These are phyloP conservation scores for Apiotrichum siamense DNA, from an alignment of 1,284 basidiomycete genomes.

Conservation along the genomic window DNA sequence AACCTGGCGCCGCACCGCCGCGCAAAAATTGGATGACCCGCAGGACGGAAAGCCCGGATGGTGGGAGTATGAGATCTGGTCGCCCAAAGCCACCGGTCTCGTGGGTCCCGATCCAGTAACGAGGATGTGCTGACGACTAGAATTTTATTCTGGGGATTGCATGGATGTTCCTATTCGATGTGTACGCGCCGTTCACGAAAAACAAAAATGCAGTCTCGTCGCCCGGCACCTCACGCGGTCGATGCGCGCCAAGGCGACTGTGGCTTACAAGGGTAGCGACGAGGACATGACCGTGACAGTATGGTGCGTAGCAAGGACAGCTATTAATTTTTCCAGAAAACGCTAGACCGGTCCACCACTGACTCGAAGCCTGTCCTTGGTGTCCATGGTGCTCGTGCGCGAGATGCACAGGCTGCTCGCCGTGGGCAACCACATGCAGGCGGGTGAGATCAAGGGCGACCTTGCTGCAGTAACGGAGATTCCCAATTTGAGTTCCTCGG, in stretches of 20 bases:
- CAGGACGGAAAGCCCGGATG: conserved; percentile 23
- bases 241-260: conserved; percentile 10
- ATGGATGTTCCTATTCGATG: conserved; percentile 43
- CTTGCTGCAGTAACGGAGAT: conserved; percentile 26
- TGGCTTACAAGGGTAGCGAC: not conserved
- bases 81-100: conserved; percentile 22
- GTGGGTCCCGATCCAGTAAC: conserved; percentile 15
- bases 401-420: conserved; percentile 34
- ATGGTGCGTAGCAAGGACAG: conserved; percentile 21
- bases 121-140: conserved; percentile 11
- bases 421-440: conserved; percentile 12
- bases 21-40: conserved; percentile 23
- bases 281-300: conserved; percentile 37
- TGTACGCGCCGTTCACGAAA: conserved; percentile 28
- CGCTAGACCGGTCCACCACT: too few species aligned
- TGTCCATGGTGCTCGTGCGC: conserved; percentile 35
- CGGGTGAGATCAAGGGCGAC: conserved; percentile 27
- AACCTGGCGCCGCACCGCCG: conserved; percentile 31
- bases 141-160: conserved; percentile 37
- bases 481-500: not conserved
- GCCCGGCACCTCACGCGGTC: conserved; percentile 27
- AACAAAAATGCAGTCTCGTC: conserved; percentile 30
- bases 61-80: conserved; percentile 26
- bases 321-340: not conserved
- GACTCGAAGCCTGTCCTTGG: conserved; percentile 30